A percentile compares a stretch with the other conserved stretches of the same genome.
Conservation (phyloP, 1,284 basidiomycete species). For the Tetrapyrgos nigripes region DNA sequence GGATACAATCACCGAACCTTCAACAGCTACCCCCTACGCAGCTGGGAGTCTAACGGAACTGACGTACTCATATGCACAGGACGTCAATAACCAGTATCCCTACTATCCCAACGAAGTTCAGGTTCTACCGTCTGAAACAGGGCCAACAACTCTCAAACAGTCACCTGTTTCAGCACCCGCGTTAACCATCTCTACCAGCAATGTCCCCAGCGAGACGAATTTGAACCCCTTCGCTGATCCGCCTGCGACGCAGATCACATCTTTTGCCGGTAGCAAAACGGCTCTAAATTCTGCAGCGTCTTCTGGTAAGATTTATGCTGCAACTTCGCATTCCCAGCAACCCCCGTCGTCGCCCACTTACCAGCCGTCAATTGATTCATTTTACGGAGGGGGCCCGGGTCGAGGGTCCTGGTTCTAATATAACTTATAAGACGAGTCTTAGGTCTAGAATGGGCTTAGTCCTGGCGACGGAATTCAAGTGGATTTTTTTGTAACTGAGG, state of each 20-base stretch:
- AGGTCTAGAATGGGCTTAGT: too few species aligned
- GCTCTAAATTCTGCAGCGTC: neutral
- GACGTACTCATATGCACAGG: constrained; percentile 18
- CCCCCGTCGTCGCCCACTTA: constrained; percentile 26
- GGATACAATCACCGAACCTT: constrained; percentile 5
- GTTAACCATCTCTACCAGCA: constrained; percentile 1
- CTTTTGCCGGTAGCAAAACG: too few species aligned
- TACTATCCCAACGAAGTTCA: constrained; percentile 9
- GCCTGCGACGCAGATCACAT: too few species aligned
- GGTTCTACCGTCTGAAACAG: neutral
- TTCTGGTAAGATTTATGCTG: neutral
- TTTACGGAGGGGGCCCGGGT: constrained; percentile 30
- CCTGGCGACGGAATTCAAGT: too few species aligned
- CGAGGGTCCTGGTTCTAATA: too few species aligned
- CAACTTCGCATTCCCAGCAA: constrained; percentile 9
- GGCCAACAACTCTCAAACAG: constrained; percentile 2
- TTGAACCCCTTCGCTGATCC: constrained; percentile 9
- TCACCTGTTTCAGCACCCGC: neutral
- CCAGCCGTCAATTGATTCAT: constrained; percentile 38
- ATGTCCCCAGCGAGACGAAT: neutral
- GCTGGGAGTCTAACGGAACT: constrained; percentile 15
- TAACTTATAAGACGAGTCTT: too few species aligned
- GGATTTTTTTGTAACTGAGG: too few species aligned
- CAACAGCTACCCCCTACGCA: constrained; percentile 2
- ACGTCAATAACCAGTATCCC: constrained; percentile 19